These are phyloP conservation scores for Paragyromitra xinjiangensis DNA, from an alignment of 495 filamentous ascomycete genomes.

Conservation along the genomic window DNA sequence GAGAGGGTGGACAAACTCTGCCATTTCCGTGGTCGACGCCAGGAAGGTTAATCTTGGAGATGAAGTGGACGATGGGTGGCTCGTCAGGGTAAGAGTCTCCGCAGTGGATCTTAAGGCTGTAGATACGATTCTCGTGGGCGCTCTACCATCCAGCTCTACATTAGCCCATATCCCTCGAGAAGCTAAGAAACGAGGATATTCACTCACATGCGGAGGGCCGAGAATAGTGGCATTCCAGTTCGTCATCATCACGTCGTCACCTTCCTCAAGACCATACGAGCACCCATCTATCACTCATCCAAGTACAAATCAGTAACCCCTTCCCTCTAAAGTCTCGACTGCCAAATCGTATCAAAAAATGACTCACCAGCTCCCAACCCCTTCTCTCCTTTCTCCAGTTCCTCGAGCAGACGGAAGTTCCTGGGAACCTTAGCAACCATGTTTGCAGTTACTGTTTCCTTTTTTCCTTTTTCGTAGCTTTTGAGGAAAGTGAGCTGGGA, in stretches of 20 bases:
- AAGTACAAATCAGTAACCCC: conserved; percentile 16
- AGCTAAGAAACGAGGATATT: conserved; percentile 6
- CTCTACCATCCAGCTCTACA: conserved; percentile 66
- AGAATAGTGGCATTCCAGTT: conserved; percentile 99
- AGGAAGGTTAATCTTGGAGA: conserved; percentile 92
- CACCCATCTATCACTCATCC: conserved; percentile 75
- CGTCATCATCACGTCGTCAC: conserved; percentile 94
- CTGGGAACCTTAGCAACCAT: conserved; percentile 89
- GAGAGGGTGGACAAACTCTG: conserved; percentile 63
- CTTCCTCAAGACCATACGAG: conserved; percentile 94
- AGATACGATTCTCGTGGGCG: conserved; percentile 97
- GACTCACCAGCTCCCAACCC: conserved; percentile 85
- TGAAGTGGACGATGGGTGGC: conserved; percentile 88
- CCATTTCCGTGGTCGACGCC: conserved; percentile 84
- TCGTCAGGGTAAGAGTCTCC: conserved; percentile 86
- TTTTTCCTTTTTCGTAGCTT: background rate
- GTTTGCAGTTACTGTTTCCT: conserved; percentile 45
- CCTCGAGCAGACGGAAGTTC: conserved; percentile 95
- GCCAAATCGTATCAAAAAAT: conserved; percentile 5
- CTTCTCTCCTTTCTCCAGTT: conserved; percentile 99
- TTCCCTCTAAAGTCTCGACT: background rate
- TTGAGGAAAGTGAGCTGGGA: background rate
- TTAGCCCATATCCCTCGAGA: conserved; percentile 3
- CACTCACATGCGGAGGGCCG: conserved; percentile 89
- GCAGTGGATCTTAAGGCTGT: conserved; percentile 97